Base-by-base conservation (phyloP, 176 grass and related monocot species). In the Aegilops tauschii region DNA sequence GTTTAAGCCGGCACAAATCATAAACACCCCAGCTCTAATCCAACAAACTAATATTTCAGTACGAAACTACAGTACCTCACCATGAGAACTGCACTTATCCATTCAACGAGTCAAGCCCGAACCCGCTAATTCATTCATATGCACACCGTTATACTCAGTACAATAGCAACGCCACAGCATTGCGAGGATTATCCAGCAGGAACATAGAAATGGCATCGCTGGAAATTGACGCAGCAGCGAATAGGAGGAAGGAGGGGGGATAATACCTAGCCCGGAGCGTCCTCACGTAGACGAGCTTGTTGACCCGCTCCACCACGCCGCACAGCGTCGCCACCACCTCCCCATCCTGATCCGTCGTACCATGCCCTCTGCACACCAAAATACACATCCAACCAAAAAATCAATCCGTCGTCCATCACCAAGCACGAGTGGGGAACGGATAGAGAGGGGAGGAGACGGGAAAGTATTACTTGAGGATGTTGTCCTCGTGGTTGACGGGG, bases 221-320 rank as follows among this genome's bases (percentile, higher is more conserved):
- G 61, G 68, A 71, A 77, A 80, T 0, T 9, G 50, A 36, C 65
- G n/a, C 66, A 21, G 37, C 11, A 6, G 34, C 8, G 12, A 12
- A 65, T 27, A 36, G 4, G 17, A 69, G 32, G 5, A 32, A 67
- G 31, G 61, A 21, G 56, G 12, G 65, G 52, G 45, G 30, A 6
- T 23, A 64, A 18, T 87, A 99, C 94, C 94, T 99, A 36, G 97
- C 89, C 73, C 87, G 82, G 27, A 94, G 94, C 21, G 97, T 82
- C 21, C 90, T 89, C 17, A 99, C 92, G 34, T 96, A 99, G 66
- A 99, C 92, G 73, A 99, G 90, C 80, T 99, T 99, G 87, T 99
- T 90, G 42, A 99, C 92, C 72, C 97, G 91, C 87, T 99, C 97
- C 27, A 99, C 89, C 11, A 99, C 80, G 23, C 97, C 97, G 70